Evolutionary conservation across 768 basidiomycete genomes (phyloP), one percentile per base, ranked within the genome.

Genomic region (Agaricus subrufescens): DNA sequence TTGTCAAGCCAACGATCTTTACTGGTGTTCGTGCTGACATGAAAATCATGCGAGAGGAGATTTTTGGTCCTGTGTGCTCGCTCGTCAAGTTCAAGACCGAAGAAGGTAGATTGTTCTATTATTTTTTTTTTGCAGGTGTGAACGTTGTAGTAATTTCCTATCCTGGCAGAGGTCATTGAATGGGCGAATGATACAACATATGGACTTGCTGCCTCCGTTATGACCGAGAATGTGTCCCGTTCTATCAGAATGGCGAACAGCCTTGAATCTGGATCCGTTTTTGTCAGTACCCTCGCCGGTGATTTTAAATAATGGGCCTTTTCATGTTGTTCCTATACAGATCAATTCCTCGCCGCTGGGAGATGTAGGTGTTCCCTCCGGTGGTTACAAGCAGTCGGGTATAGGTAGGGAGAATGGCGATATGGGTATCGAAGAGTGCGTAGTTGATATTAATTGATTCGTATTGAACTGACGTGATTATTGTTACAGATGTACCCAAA

Each of bases 41-140:
- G 87, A 84, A 81, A 69, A 89, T 92, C 56, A 85, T 87, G 9
- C 67, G 67, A 54, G 85, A 88, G 63, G 84, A 92, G 69, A 91
- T 91, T 59, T 91, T 92, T 61, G 89, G 89, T 3, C 89, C 91
- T 5, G 87, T 91, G 42, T 83, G 83, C 54, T 87, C 85, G 27
- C 71, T 94, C 38, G 79, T 86, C 73, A 86, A 85, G 66, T 93
- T 94, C 74, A 80, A 85, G 63, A 78, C 81, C 50, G 83, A 82
- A 58, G 78, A 81, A 1, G 69, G 65, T 31, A 37, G n/a, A 40
- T 29, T 2, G 43, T 27, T 12, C 38, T 12, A 12, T n/a, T n/a
- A n/a, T n/a, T n/a, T n/a, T n/a, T 30, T n/a, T 1, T n/a, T 19
- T 38, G 29, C 11, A 8, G 40, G 11, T 6, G 14, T 38, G 25